A percentile compares a stretch with the other conserved stretches of the same genome.
Evolutionary conservation across 768 basidiomycete genomes (phyloP).

Genomic region (Boletus rubescentipes): DNA sequence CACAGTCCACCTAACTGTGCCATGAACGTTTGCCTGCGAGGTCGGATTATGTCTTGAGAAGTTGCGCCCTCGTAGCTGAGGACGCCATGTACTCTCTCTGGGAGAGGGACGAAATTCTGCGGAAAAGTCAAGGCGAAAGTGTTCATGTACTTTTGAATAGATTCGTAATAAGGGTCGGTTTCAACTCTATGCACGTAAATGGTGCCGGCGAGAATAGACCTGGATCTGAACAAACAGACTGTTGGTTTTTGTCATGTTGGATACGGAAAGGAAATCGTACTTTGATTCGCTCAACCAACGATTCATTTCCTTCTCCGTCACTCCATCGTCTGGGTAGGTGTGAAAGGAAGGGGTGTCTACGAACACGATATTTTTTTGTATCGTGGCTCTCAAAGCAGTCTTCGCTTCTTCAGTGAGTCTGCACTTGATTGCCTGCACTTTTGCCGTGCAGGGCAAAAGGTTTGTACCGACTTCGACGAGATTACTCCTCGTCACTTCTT

Average conservation of each 20-base stretch:
- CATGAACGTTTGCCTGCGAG: not conserved
- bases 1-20: no score
- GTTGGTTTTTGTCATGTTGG: not conserved
- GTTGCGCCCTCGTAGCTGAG: not conserved
- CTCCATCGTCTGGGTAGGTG: not conserved
- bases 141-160: constrained; percentile 6
- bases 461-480: not conserved
- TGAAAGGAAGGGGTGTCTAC: constrained; percentile 25
- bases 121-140: constrained; percentile 10
- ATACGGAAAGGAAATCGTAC: not conserved
- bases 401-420: not conserved
- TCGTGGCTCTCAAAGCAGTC: not conserved
- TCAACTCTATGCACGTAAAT: constrained; percentile 20
- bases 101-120: not conserved
- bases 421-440: constrained; percentile 14
- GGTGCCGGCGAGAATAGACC: constrained; percentile 4
- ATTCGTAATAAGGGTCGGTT: accelerated
- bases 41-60: accelerated
- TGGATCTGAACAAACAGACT: constrained; percentile 1
- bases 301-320: not conserved
- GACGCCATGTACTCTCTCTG: constrained; percentile 6
- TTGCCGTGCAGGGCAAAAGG: not conserved
- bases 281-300: constrained; percentile 7
- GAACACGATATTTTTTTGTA: constrained; percentile 14
- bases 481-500: not conserved